phyloP scores from a whole-genome alignment of 257 asterid species.

The Paulownia fortunei region DNA sequence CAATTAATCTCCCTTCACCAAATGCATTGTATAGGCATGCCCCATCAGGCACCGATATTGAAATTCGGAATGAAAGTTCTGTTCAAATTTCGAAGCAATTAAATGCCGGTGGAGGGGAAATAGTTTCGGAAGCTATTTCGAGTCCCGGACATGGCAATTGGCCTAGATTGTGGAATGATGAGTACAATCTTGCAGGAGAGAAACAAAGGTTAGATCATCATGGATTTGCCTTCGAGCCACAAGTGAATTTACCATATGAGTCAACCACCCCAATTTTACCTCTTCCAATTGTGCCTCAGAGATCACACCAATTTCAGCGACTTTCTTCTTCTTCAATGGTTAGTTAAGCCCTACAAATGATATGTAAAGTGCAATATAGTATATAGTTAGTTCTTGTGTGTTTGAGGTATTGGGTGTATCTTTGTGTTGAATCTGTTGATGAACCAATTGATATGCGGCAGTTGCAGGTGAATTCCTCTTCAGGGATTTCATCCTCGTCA shows the following conservation, averaged over 20 bases:
- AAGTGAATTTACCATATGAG: conserved; percentile 35
- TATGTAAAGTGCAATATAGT: background rate
- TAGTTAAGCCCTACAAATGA: conserved; percentile 15
- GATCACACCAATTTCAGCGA: conserved; percentile 57
- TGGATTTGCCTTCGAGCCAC: conserved; percentile 43
- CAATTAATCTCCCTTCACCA: conserved; percentile 44
- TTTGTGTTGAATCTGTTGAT: background rate
- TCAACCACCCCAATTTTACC: conserved; percentile 37
- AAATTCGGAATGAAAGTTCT: conserved; percentile 37
- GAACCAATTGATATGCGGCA: background rate
- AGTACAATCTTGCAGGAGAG: conserved; percentile 43
- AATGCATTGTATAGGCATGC: conserved; percentile 44
- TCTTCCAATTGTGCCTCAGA: conserved; percentile 44
- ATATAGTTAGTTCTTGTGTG: background rate
- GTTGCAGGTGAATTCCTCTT: conserved; percentile 62
- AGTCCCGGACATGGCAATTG: conserved; percentile 38
- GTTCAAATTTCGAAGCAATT: conserved; percentile 42
- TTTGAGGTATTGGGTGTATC: background rate
- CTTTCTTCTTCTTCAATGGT: conserved; percentile 57
- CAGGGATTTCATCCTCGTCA: conserved; percentile 66
- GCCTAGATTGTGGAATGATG: conserved; percentile 56
- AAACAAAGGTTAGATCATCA: conserved; percentile 42
- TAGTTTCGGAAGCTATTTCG: conserved; percentile 35
- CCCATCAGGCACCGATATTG: conserved; percentile 46
- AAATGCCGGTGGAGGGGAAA: conserved; percentile 38